A percentile compares a stretch with the other conserved stretches of the same genome.
phyloP scores from a whole-genome alignment of 2,329 filamentous ascomycete genomes.

The Colletotrichum siamense region DNA sequence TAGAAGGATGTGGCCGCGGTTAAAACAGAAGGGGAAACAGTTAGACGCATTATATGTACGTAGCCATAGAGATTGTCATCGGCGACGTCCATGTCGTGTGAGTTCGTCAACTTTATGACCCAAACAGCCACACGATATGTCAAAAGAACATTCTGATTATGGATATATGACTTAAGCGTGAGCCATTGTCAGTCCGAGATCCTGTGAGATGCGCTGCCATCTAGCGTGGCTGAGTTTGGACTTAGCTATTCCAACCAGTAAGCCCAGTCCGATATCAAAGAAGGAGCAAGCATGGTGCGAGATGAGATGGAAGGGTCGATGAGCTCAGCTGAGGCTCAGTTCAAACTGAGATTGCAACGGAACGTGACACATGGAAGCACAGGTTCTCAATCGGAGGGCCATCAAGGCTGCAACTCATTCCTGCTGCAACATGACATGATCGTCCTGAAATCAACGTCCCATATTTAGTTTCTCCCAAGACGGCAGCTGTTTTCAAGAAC shows the following conservation, averaged over 20 bases:
- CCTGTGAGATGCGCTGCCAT: not conserved
- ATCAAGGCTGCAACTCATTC: fast-evolving
- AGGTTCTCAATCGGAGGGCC: not conserved
- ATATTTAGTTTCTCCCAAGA: not conserved
- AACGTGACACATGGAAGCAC: not conserved
- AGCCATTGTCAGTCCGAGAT: not conserved
- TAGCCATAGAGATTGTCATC: not conserved
- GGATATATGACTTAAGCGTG: not conserved
- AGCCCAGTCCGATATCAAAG: not conserved
- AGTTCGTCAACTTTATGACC: not conserved
- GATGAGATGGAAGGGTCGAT: not conserved
- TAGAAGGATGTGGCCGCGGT: not conserved
- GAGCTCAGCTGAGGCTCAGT: not conserved
- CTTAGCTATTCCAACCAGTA: not conserved
- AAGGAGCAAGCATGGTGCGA: not conserved
- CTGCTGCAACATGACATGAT: fast-evolving
- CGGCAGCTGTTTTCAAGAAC: not conserved
- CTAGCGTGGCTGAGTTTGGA: not conserved
- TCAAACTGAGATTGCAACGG: not conserved
- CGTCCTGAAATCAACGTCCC: not conserved
- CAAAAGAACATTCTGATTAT: not conserved
- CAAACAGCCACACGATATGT: fast-evolving
- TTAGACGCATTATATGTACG: not conserved
- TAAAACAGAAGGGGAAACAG: not conserved
- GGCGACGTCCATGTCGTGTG: not conserved